Evolutionary conservation across 2,329 filamentous ascomycete species (phyloP).

Genomic region (Xylaria digitata): DNA sequence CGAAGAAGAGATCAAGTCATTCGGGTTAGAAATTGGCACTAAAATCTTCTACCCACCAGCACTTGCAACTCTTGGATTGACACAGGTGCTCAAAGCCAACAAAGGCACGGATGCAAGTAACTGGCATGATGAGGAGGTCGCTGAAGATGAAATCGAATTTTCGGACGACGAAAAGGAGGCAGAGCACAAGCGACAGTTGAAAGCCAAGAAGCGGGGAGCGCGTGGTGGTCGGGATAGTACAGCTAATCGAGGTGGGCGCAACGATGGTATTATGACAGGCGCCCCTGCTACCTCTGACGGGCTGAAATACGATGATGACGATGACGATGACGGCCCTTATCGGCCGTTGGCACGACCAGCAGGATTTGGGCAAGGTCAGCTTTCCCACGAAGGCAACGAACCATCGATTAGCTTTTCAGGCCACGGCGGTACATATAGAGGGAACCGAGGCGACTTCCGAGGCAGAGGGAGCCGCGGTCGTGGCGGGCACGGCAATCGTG

Average conservation of each 20-base stretch:
- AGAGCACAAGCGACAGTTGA: constrained; percentile 77
- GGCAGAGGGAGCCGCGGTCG: constrained; percentile 58
- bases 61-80: constrained; percentile 87
- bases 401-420: constrained; percentile 52
- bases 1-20: constrained; percentile 72
- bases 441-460: constrained; percentile 59
- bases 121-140: constrained; percentile 90
- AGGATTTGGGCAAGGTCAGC: constrained; percentile 66
- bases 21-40: constrained; percentile 75
- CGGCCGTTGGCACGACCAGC: constrained; percentile 76
- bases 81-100: constrained; percentile 78
- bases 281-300: constrained; percentile 54
- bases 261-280: constrained; percentile 52
- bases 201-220: constrained; percentile 69
- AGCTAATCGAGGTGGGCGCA: constrained; percentile 52
- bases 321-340: constrained; percentile 74
- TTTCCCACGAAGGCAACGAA: constrained; percentile 54
- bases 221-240: constrained; percentile 54
- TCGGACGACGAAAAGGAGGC: constrained; percentile 96
- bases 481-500: constrained; percentile 54
- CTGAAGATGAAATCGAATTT: constrained; percentile 89
- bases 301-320: constrained; percentile 78
- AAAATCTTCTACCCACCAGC: constrained; percentile 82
- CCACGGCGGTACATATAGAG: constrained; percentile 50
- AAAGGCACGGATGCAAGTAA: constrained; percentile 97